Evolutionary conservation across 2,329 filamentous ascomycete genomes (phyloP).

Genomic region (Reticulascus tulasneorum): DNA sequence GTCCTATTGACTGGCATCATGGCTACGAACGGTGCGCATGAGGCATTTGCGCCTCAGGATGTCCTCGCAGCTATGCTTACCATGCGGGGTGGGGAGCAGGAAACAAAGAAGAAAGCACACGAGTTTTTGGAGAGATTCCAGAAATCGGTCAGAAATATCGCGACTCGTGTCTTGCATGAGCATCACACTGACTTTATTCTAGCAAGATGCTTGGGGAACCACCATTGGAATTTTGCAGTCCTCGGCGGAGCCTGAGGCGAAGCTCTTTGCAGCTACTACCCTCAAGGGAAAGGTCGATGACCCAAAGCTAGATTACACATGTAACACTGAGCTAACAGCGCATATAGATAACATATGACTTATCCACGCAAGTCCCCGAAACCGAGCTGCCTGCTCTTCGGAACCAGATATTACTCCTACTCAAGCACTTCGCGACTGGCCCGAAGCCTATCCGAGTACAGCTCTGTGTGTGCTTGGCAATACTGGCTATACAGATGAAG

Average conservation of each 20-base stretch:
- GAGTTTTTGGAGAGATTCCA: slow-evolving; percentile 92
- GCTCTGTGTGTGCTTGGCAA: slow-evolving; percentile 90
- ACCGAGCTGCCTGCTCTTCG: slow-evolving; percentile 72
- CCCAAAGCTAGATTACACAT: too few species aligned
- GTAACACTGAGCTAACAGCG: too few species aligned
- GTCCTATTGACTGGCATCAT: slow-evolving; percentile 41
- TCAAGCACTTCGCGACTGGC: slow-evolving; percentile 77
- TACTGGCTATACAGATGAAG: slow-evolving; percentile 93
- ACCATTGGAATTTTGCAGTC: slow-evolving; percentile 85
- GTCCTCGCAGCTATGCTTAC: slow-evolving; percentile 86
- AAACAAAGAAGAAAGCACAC: slow-evolving; percentile 85
- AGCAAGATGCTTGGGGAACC: slow-evolving; percentile 88
- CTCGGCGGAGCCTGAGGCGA: slow-evolving; percentile 74
- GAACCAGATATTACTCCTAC: slow-evolving; percentile 75
- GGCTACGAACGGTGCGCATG: slow-evolving; percentile 62
- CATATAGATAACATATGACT: slow-evolving; percentile 92
- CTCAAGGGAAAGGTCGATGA: slow-evolving; percentile 87
- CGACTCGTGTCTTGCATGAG: slow-evolving; percentile 5
- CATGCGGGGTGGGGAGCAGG: slow-evolving; percentile 81
- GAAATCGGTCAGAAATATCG: slow-evolving; percentile 74
- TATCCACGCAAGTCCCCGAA: slow-evolving; percentile 75
- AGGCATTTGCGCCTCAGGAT: slow-evolving; percentile 68
- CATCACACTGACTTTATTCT: too few species aligned
- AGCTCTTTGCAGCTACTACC: slow-evolving; percentile 93
- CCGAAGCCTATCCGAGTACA: slow-evolving; percentile 85